Percentiles rank a stretch among this genome's conserved stretches.
Evolutionary conservation across 2,329 filamentous ascomycete species (phyloP).

Genomic region (Elsinoe fawcettii): DNA sequence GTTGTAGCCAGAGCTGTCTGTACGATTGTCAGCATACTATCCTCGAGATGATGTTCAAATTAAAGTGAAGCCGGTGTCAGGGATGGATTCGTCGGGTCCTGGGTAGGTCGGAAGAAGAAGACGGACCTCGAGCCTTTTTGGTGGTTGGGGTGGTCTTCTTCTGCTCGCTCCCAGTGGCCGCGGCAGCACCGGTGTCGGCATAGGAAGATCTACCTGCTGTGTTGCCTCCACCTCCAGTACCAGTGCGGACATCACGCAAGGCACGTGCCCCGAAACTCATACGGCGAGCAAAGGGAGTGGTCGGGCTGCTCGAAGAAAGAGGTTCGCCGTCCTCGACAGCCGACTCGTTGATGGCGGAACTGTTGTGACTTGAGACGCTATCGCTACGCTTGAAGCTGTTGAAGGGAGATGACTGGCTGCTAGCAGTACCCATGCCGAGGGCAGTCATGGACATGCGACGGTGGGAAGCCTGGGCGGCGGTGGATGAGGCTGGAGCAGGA

Average conservation of each 20-base stretch:
- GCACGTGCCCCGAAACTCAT: constrained; percentile 86
- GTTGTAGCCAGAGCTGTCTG: constrained; percentile 83
- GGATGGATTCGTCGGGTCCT: constrained; percentile 1
- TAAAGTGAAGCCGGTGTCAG: not conserved
- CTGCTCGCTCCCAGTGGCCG: constrained; percentile 16
- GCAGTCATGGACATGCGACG: constrained; percentile 44
- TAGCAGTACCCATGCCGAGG: constrained; percentile 39
- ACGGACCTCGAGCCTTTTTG: constrained; percentile 50
- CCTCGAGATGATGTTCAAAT: constrained; percentile 21
- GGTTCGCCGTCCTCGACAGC: constrained; percentile 53
- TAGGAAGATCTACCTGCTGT: constrained; percentile 51
- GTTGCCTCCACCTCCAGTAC: constrained; percentile 46
- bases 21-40: constrained; percentile 42
- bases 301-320: constrained; percentile 50
- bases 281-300: constrained; percentile 70
- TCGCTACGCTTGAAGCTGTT: constrained; percentile 37
- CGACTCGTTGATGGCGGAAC: constrained; percentile 40
- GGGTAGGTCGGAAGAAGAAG: constrained; percentile 27
- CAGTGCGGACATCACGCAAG: constrained; percentile 58
- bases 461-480: constrained; percentile 43
- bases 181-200: constrained; percentile 15
- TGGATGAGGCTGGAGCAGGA: constrained; percentile 40
- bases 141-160: constrained; percentile 19
- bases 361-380: constrained; percentile 37
- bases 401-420: constrained; percentile 36